These are phyloP conservation scores for Postia placenta DNA, from an alignment of 768 basidiomycete genomes.

Conservation along the genomic window DNA sequence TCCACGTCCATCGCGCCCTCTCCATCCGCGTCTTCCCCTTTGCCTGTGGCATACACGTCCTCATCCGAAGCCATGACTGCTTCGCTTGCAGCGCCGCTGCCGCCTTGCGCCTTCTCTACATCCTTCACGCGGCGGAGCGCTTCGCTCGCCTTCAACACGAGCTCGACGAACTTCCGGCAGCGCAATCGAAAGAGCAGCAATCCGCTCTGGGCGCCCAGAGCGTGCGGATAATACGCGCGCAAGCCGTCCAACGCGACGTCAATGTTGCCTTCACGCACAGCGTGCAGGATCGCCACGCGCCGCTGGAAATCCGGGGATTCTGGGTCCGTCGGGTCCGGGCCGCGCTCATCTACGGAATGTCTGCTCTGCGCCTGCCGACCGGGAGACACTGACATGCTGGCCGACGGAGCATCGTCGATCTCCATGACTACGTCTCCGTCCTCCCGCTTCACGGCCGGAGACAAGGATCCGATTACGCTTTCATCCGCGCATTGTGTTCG, in stretches of 20 bases:
- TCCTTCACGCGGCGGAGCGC: constrained; percentile 56
- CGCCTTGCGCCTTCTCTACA: constrained; percentile 24
- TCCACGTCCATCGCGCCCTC: constrained; percentile 55
- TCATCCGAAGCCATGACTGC: constrained; percentile 2
- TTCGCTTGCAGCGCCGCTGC: no score
- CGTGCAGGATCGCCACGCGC: constrained; percentile 66
- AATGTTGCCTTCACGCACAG: constrained; percentile 64
- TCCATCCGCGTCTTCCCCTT: constrained; percentile 35
- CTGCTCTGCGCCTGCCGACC: neutral
- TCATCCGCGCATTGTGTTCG: constrained; percentile 39
- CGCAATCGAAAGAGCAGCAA: constrained; percentile 76
- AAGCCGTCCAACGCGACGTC: constrained; percentile 60
- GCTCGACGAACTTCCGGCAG: constrained; percentile 82
- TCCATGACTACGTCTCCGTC: constrained; percentile 14
- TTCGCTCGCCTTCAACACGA: constrained; percentile 66
- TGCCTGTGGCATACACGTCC: constrained; percentile 23
- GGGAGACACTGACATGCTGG: neutral
- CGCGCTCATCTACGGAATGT: no score
- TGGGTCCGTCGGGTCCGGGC: constrained; percentile 20
- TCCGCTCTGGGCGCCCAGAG: constrained; percentile 61
- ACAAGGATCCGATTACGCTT: neutral
- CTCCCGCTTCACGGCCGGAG: constrained; percentile 5
- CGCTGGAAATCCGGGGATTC: constrained; percentile 48
- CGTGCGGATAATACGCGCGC: constrained; percentile 50
- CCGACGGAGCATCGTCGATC: constrained; percentile 8